phyloP scores from a whole-genome alignment of 2,329 filamentous ascomycete species.

The Bipolaris cookei region DNA sequence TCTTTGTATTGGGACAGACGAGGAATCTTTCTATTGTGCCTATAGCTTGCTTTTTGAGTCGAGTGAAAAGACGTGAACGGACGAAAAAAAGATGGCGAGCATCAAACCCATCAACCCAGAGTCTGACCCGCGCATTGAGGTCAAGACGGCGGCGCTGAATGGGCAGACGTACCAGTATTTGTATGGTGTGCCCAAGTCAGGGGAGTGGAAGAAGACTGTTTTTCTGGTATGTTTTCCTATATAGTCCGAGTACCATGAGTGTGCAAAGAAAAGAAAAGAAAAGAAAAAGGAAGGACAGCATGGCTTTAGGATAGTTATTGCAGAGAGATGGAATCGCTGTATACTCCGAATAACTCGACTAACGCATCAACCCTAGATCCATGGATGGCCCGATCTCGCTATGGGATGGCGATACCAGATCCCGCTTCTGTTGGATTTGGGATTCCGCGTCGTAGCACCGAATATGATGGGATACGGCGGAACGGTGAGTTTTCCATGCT shows the following conservation, averaged over 20 bases:
- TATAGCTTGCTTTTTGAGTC: not conserved
- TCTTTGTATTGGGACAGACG: too few relatives aligned
- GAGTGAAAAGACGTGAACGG: too few relatives aligned
- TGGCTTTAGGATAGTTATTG: too few relatives aligned
- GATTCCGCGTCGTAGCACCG: constrained; percentile 79
- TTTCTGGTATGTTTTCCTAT: constrained; percentile 54
- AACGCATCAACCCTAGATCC: constrained; percentile 55
- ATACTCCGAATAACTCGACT: not conserved
- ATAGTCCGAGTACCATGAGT: not conserved
- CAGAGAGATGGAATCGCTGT: not conserved
- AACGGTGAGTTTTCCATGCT: constrained; percentile 58
- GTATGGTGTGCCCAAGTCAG: constrained; percentile 55
- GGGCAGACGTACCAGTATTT: constrained; percentile 73
- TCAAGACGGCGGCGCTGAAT: constrained; percentile 68
- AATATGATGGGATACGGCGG: constrained; percentile 88
- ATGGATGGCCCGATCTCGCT: constrained; percentile 83
- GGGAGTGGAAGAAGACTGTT: constrained; percentile 58
- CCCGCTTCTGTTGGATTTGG: constrained; percentile 72
- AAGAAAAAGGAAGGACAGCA: too few relatives aligned
- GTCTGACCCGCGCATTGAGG: constrained; percentile 70
- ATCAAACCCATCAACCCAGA: constrained; percentile 67
- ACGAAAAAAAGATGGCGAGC: constrained; percentile 51
- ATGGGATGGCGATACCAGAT: constrained; percentile 92
- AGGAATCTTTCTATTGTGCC: too few relatives aligned
- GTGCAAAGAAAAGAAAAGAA: too few relatives aligned